Base-by-base conservation (phyloP, 257 asterid species). In the Gynochthodes officinalis region DNA sequence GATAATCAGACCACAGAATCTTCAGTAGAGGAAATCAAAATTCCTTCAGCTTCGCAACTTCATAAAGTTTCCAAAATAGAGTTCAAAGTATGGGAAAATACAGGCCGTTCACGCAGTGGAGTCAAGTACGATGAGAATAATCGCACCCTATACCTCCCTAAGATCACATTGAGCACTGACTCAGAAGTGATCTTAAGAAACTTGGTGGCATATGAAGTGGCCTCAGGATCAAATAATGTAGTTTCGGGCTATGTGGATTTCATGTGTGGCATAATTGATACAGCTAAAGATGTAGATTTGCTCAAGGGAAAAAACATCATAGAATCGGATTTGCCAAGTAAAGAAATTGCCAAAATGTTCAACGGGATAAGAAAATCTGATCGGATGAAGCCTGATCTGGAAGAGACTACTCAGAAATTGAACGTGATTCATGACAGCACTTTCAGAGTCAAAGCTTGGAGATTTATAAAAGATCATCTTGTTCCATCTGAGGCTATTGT, bases 31-130 rank as follows among this genome's bases (percentile, higher is more conserved):
- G 80, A 85, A 75, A 80, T 82, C 16, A 72, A 67, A 2, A 76
- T 86, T 23, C 85, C 86, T 0, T 75, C 88, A 0, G 88, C 75
- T 28, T 70, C 81, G 0, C 67, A 78, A 30, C 77, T 83, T 74
- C 27, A 52, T 23, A 48, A 69, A 40, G 58, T 32, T 15, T 73
- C 74, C 32, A 79, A 79, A 43, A 40, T 83, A 3, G 48, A 49
- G 28, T 86, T 86, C 60, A 32, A 21, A 8, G 63, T 1, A 6
- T 2, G 55, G 25, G n/a, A n/a, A n/a, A n/a, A n/a, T n/a, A n/a
- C n/a, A n/a, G n/a, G n/a, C n/a, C 76, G 76, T 0, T 70, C 67
- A 13, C 84, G 86, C 30, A 77, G 82, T 48, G 43, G 79, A 46
- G 50, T 78, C 40, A 64, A 62, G 48, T 69, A 68, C 64, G 28